These are phyloP conservation scores for Talaromyces piceae DNA, from an alignment of 2,329 filamentous ascomycete species.

Conservation along the genomic window DNA sequence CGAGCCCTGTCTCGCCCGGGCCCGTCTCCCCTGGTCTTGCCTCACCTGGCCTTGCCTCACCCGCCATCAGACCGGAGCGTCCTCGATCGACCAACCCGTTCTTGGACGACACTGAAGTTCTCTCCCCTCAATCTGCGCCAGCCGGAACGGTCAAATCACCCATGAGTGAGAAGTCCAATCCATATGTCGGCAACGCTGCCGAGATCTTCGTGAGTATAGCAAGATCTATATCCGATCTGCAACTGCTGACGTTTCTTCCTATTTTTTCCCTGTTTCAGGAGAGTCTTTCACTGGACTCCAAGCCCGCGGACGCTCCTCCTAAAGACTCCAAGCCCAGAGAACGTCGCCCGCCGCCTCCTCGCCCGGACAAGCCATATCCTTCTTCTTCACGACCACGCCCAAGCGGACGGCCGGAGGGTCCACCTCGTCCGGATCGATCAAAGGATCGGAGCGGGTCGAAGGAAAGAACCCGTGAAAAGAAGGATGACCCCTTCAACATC, in stretches of 20 bases:
- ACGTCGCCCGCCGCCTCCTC: constrained; percentile 27
- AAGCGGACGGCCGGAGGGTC: constrained; percentile 21
- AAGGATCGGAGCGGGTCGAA: constrained; percentile 4
- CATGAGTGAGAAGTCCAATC: constrained; percentile 23
- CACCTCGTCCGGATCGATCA: constrained; percentile 8
- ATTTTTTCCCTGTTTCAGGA: constrained; percentile 28
- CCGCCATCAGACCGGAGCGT: constrained; percentile 30
- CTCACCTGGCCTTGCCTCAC: constrained; percentile 13
- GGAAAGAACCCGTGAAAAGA: constrained; percentile 14
- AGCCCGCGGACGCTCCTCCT: constrained; percentile 31
- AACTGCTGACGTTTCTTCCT: constrained; percentile 9
- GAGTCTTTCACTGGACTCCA: constrained; percentile 31
- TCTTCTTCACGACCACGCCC: constrained; percentile 16
- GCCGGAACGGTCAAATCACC: constrained; percentile 23
- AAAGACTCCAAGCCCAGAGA: constrained; percentile 29
- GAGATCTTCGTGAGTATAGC: constrained; percentile 53
- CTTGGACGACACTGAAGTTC: constrained; percentile 41
- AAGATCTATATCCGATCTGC: constrained; percentile 3
- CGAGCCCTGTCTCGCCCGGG: constrained; percentile 20
- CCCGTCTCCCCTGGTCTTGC: constrained; percentile 6
- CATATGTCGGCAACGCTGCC: constrained; percentile 42
- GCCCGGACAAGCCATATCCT: constrained; percentile 25
- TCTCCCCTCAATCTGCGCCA: constrained; percentile 30
- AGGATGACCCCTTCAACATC: constrained; percentile 41
- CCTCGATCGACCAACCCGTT: constrained; percentile 57